A percentile compares a stretch with the other conserved stretches of the same genome.
These are phyloP conservation scores for bread wheat (Triticum aestivum) DNA, from an alignment of 176 grass and related monocot genomes.

Conservation along the genomic window DNA sequence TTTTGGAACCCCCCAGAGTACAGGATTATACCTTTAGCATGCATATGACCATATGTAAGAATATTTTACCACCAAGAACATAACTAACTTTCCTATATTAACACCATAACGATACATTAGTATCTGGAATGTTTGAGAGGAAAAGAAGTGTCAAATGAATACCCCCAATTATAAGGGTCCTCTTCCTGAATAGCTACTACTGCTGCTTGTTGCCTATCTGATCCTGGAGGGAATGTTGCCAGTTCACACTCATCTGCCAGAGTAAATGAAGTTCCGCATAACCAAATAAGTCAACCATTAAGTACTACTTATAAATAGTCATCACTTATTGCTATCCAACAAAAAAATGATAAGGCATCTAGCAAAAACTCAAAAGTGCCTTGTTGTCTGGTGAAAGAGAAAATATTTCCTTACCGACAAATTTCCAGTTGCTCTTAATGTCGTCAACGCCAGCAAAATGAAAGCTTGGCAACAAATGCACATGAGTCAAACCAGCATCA, in stretches of 20 bases:
- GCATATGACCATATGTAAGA: conserved; percentile 27
- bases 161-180: conserved; percentile 96
- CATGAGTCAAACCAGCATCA: conserved; percentile 83
- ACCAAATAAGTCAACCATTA: conserved; percentile 2
- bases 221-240: conserved; percentile 63
- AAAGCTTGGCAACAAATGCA: conserved; percentile 90
- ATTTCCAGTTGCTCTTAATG: conserved; percentile 75
- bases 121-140: conserved; percentile 8
- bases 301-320: conserved; percentile 9
- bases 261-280: conserved; percentile 19
- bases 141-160: conserved; percentile 13
- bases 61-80: neutral
- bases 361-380: neutral
- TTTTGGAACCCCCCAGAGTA: conserved; percentile 88
- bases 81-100: neutral
- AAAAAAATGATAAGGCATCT: conserved; percentile 7
- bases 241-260: conserved; percentile 74
- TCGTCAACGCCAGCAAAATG: conserved; percentile 90
- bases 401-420: conserved; percentile 52
- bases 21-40: conserved; percentile 82
- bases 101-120: neutral
- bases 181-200: conserved; percentile 74
- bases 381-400: conserved; percentile 9
- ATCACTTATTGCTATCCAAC: neutral
- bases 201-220: conserved; percentile 82